These are phyloP conservation scores for Cyberlindnera xylosilytica DNA, from an alignment of 805 yeast species.

Conservation along the genomic window DNA sequence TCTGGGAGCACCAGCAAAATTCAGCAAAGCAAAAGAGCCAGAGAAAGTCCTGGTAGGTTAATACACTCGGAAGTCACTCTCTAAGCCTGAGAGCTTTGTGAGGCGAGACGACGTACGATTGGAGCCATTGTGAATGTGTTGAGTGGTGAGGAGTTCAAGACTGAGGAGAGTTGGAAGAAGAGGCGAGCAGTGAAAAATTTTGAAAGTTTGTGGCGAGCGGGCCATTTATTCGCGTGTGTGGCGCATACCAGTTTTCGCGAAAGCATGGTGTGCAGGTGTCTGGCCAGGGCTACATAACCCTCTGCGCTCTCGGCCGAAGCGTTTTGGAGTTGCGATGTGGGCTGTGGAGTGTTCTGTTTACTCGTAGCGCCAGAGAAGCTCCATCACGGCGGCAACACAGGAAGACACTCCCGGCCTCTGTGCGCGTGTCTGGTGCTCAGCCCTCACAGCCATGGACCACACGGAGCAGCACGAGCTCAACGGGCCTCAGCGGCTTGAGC, in stretches of 20 bases:
- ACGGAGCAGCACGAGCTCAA: background rate
- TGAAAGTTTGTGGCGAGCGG: too few relatives aligned
- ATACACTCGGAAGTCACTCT: background rate
- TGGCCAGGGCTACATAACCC: background rate
- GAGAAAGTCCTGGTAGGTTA: background rate
- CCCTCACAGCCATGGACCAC: background rate
- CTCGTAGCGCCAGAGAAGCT: too few relatives aligned
- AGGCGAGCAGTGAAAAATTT: constrained; percentile 12
- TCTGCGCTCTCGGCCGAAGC: background rate
- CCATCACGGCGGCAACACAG: too few relatives aligned
- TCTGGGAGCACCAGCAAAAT: constrained; percentile 30
- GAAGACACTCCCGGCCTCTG: too few relatives aligned
- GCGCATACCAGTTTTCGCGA: constrained; percentile 2
- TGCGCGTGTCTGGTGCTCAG: too few relatives aligned
- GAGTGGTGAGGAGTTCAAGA: background rate
- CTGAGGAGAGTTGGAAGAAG: background rate
- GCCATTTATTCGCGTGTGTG: background rate
- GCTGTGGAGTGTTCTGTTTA: too few relatives aligned
- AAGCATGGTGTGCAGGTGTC: constrained; percentile 5
- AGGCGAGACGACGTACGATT: constrained; percentile 61
- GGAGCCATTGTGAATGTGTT: constrained; percentile 67
- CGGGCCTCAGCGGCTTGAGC: background rate
- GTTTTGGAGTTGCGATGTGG: background rate
- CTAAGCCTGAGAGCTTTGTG: constrained; percentile 2
- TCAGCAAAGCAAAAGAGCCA: constrained; percentile 28